Conservation (phyloP, 73 alveolate genomes). For the Tetrahymena borealis region DNA sequence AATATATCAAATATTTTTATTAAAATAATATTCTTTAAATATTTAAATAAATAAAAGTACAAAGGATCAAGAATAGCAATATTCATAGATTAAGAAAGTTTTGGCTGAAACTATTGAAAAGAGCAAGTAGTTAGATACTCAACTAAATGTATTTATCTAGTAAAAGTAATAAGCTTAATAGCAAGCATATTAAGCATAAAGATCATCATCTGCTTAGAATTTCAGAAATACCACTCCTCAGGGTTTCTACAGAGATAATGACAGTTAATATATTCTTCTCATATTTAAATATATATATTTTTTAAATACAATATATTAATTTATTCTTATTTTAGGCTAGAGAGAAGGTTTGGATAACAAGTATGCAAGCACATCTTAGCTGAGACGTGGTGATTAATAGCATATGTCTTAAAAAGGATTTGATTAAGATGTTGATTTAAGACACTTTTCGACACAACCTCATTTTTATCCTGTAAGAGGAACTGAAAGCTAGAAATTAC, state of each 20-base stretch:
- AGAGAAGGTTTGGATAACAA: background rate
- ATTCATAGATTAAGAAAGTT: background rate
- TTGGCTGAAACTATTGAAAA: background rate
- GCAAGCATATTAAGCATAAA: background rate
- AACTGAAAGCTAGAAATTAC: background rate
- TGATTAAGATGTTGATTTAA: background rate
- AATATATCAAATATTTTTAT: background rate
- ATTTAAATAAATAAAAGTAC: background rate
- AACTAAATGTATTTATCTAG: background rate
- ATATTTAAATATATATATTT: background rate
- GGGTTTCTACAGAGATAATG: background rate
- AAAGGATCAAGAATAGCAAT: background rate
- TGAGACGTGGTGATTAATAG: background rate
- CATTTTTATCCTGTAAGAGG: background rate
- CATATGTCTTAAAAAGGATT: background rate
- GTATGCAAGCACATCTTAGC: background rate
- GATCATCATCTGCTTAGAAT: background rate
- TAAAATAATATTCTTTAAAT: background rate
- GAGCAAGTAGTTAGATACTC: background rate
- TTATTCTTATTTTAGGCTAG: background rate
- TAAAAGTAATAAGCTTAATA: background rate
- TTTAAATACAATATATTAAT: too few relatives aligned
- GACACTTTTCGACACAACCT: background rate
- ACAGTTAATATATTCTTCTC: background rate
- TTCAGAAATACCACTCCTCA: background rate